These are phyloP conservation scores for Phytophthora crassamura DNA, from an alignment of 352 stramenopile genomes.

Conservation along the genomic window DNA sequence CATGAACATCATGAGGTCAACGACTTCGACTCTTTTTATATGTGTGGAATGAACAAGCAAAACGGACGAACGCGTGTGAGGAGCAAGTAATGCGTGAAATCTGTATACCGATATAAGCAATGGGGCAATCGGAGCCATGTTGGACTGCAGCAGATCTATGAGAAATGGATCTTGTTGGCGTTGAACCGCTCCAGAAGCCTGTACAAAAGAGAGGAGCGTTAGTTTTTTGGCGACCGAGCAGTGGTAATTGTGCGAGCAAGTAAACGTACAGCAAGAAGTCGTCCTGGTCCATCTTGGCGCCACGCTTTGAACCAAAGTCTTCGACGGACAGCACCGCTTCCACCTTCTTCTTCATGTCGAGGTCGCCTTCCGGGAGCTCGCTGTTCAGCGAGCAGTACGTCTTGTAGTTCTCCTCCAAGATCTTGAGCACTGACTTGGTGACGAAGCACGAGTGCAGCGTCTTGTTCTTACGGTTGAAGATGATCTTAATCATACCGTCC, in stretches of 20 bases:
- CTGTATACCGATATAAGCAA: constrained; percentile 36
- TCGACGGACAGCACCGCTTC: constrained; percentile 94
- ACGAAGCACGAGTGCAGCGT: constrained; percentile 96
- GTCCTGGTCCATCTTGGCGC: constrained; percentile 97
- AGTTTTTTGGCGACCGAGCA: not conserved
- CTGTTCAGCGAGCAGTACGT: constrained; percentile 95
- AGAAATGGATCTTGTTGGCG: constrained; percentile 97
- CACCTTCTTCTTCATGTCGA: constrained; percentile 94
- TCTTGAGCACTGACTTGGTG: constrained; percentile 96
- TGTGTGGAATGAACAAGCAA: constrained; percentile 13
- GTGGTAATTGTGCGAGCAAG: not conserved
- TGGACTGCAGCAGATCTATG: constrained; percentile 44
- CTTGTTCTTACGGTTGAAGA: constrained; percentile 99
- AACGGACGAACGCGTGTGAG: constrained; percentile 15
- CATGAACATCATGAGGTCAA: constrained; percentile 16
- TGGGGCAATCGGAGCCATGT: constrained; percentile 4
- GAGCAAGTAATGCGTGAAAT: constrained; percentile 36
- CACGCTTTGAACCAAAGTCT: constrained; percentile 88
- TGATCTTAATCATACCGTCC: constrained; percentile 99
- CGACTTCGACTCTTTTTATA: constrained; percentile 18
- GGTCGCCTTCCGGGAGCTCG: constrained; percentile 76
- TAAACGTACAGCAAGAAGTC: constrained; percentile 94
- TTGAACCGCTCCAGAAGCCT: constrained; percentile 97
- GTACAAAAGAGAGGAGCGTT: constrained; percentile 10
- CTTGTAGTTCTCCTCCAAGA: constrained; percentile 97